phyloP scores from a whole-genome alignment of 805 yeast species.

The Saturnispora sanitii region DNA sequence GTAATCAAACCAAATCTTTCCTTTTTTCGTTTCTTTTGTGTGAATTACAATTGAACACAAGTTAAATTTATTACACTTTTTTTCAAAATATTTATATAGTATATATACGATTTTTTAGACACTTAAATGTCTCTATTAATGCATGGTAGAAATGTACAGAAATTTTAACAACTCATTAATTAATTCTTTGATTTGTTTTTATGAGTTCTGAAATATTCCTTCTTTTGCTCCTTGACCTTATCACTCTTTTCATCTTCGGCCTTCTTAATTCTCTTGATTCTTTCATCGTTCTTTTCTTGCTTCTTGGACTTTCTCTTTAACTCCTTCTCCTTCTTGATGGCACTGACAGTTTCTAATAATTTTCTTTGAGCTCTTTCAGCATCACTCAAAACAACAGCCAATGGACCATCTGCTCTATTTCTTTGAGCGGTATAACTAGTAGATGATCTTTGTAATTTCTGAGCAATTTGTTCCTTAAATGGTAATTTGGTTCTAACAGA shows the following conservation, averaged over 20 bases:
- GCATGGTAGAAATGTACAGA: too few species aligned
- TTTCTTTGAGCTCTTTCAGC: conserved; percentile 91
- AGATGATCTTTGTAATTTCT: conserved; percentile 81
- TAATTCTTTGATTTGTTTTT: conserved; percentile 7
- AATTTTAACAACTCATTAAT: too few species aligned
- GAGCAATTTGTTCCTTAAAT: conserved; percentile 81
- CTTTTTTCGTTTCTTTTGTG: too few species aligned
- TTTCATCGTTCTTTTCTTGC: conserved; percentile 63
- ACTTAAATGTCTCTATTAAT: too few species aligned
- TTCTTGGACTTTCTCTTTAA: conserved; percentile 65
- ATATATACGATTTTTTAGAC: too few species aligned
- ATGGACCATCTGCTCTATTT: conserved; percentile 10
- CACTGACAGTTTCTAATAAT: conserved; percentile 75
- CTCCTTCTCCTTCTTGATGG: conserved; percentile 79
- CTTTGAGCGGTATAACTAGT: conserved; percentile 76
- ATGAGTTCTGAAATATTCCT: conserved; percentile 68
- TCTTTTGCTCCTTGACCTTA: conserved; percentile 75
- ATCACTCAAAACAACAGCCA: conserved; percentile 82
- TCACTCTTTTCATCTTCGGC: conserved; percentile 59
- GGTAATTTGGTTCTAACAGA: conserved; percentile 71
- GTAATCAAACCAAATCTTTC: too few species aligned
- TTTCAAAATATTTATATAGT: too few species aligned
- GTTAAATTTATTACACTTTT: background rate
- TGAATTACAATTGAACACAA: background rate
- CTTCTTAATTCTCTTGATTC: conserved; percentile 68